These are phyloP conservation scores for Pichia norvegensis DNA, from an alignment of 1,139 yeast species.

Conservation along the genomic window DNA sequence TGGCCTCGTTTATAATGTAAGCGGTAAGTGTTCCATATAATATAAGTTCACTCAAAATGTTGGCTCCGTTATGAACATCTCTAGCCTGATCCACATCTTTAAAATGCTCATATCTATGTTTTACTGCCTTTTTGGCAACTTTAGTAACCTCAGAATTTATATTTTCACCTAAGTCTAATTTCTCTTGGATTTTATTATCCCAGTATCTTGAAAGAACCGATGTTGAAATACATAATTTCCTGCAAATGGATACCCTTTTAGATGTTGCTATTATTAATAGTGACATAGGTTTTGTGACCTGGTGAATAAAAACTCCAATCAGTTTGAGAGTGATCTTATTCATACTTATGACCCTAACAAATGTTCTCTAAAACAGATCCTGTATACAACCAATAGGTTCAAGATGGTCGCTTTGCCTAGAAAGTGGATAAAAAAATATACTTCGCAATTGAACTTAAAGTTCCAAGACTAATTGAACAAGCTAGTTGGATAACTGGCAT, in stretches of 20 bases:
- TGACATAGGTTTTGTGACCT: slow-evolving; percentile 79
- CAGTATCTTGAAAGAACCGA: background rate
- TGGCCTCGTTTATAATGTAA: slow-evolving; percentile 65
- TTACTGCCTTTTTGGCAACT: background rate
- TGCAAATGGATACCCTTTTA: background rate
- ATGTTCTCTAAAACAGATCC: background rate
- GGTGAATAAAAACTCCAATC: slow-evolving; percentile 65
- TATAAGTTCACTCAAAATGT: slow-evolving; percentile 66
- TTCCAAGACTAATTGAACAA: too few relatives aligned
- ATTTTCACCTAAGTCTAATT: background rate
- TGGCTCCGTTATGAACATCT: slow-evolving; percentile 68
- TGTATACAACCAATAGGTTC: background rate
- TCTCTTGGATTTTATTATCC: background rate
- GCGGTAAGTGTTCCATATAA: slow-evolving; percentile 75
- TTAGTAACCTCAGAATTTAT: too few relatives aligned
- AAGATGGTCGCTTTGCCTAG: too few relatives aligned
- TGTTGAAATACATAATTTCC: background rate
- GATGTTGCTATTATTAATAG: slow-evolving; percentile 46
- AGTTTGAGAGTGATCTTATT: slow-evolving; percentile 56
- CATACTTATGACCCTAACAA: background rate
- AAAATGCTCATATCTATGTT: background rate
- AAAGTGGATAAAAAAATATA: too few relatives aligned
- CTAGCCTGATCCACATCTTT: background rate
- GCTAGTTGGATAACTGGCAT: too few relatives aligned
- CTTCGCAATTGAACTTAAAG: too few relatives aligned